These are phyloP conservation scores for Carallia pectinifolia DNA, from an alignment of 345 rosid species.

Conservation along the genomic window DNA sequence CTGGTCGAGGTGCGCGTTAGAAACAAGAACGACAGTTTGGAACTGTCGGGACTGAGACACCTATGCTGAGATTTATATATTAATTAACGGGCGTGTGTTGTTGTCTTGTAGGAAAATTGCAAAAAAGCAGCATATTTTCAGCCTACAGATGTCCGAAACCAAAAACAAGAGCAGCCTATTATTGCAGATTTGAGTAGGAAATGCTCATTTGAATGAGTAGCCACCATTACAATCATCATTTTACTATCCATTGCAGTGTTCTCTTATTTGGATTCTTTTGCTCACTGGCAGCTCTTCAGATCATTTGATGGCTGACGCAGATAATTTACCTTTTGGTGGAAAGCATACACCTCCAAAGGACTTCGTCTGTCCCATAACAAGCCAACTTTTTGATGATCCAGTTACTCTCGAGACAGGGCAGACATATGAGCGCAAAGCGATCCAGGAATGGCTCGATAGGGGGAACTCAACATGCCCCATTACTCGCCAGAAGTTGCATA, in stretches of 20 bases:
- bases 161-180: slow-evolving; percentile 31
- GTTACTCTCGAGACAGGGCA: slow-evolving; percentile 81
- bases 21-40: slow-evolving; percentile 19
- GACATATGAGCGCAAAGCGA: slow-evolving; percentile 69
- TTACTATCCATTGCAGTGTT: slow-evolving; percentile 16
- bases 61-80: slow-evolving; percentile 23
- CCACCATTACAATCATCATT: neutral
- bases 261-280: slow-evolving; percentile 28
- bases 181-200: slow-evolving; percentile 42
- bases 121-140: slow-evolving; percentile 32
- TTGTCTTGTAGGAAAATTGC: slow-evolving; percentile 46
- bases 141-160: slow-evolving; percentile 26
- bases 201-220: slow-evolving; percentile 14
- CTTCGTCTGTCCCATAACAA: slow-evolving; percentile 70
- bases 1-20: slow-evolving; percentile 43
- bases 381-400: slow-evolving; percentile 55
- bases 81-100: neutral
- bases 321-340: slow-evolving; percentile 31
- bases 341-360: slow-evolving; percentile 49
- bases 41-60: slow-evolving; percentile 26
- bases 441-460: slow-evolving; percentile 63
- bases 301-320: slow-evolving; percentile 43
- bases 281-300: slow-evolving; percentile 29
- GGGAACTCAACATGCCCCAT: slow-evolving; percentile 72
- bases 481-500: slow-evolving; percentile 57